Evolutionary conservation across 352 stramenopile species (phyloP).

Genomic region (Phytopythium aichiense): DNA sequence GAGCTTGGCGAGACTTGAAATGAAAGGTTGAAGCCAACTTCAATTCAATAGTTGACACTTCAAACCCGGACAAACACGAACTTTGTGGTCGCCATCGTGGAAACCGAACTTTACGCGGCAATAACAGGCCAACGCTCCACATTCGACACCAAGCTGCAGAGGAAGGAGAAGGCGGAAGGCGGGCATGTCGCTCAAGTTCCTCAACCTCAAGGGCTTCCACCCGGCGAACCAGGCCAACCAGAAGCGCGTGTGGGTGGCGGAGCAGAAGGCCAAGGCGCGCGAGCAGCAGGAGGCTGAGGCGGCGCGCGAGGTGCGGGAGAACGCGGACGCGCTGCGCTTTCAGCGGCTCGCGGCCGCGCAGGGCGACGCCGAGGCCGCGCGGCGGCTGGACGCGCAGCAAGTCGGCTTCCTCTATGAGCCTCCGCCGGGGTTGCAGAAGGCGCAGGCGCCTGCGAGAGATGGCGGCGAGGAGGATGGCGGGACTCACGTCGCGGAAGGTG

Average conservation of each 20-base stretch:
- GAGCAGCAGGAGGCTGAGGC: conserved; percentile 56
- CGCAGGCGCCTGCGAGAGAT: conserved; percentile 17
- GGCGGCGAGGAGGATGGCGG: conserved; percentile 24
- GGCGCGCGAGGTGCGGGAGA: conserved; percentile 63
- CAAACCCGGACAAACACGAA: too few relatives aligned
- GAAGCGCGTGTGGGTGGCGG: conserved; percentile 81
- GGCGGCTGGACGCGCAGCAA: conserved; percentile 42
- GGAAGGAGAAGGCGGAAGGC: not conserved
- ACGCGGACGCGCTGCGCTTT: conserved; percentile 40
- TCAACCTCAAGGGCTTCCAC: conserved; percentile 79
- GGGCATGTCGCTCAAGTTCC: conserved; percentile 75
- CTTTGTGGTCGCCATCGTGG: too few relatives aligned
- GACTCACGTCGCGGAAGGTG: conserved; percentile 18
- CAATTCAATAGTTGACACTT: too few relatives aligned
- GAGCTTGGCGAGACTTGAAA: too few relatives aligned
- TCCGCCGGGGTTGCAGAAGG: conserved; percentile 57
- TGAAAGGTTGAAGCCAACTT: too few relatives aligned
- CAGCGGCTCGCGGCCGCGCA: conserved; percentile 53
- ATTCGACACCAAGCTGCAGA: not conserved
- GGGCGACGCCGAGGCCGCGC: conserved; percentile 46
- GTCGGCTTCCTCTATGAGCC: conserved; percentile 76
- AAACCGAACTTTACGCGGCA: too few relatives aligned
- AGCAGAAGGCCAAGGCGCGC: conserved; percentile 56
- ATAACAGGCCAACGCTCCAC: too few relatives aligned
- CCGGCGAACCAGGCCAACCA: conserved; percentile 79